A percentile compares a stretch with the other conserved stretches of the same genome.
Conservation (phyloP, 208 protist genomes). For the Trypanosomatidae sp. region DNA sequence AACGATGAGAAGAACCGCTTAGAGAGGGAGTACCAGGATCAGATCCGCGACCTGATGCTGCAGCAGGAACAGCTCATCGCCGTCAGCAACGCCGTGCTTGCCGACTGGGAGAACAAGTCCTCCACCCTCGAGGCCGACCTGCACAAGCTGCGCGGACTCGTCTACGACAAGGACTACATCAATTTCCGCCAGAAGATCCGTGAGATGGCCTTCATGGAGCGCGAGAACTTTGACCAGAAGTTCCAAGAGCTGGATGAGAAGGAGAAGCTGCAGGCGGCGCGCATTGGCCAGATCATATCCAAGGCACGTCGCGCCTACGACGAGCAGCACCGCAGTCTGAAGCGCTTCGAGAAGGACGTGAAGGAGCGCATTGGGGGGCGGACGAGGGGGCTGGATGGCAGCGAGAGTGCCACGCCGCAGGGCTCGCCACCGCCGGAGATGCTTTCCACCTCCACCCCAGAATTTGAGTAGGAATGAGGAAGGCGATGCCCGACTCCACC, state of each 20-base stretch:
- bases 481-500: no score
- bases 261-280: slow-evolving; percentile 46
- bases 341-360: slow-evolving; percentile 48
- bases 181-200: slow-evolving; percentile 62
- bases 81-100: slow-evolving; percentile 58
- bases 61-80: slow-evolving; percentile 72
- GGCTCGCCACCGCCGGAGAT: no score
- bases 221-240: slow-evolving; percentile 57
- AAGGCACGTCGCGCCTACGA: slow-evolving; percentile 45
- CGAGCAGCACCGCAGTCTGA: slow-evolving; percentile 47
- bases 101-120: slow-evolving; percentile 69
- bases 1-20: slow-evolving; percentile 53
- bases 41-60: slow-evolving; percentile 52
- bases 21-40: slow-evolving; percentile 62
- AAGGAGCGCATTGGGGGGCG: slow-evolving; percentile 32
- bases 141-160: slow-evolving; percentile 50
- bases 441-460: no score
- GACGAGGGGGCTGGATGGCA: no score
- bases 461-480: no score
- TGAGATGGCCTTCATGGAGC: slow-evolving; percentile 50
- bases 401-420: slow-evolving; percentile 12
- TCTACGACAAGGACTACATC: slow-evolving; percentile 77
- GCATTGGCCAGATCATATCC: slow-evolving; percentile 51
- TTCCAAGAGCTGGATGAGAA: slow-evolving; percentile 68
- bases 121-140: slow-evolving; percentile 49